Percentiles rank a stretch among this genome's conserved stretches.
These are phyloP conservation scores for Steccherinum ochraceum DNA, from an alignment of 768 basidiomycete genomes.

Conservation along the genomic window DNA sequence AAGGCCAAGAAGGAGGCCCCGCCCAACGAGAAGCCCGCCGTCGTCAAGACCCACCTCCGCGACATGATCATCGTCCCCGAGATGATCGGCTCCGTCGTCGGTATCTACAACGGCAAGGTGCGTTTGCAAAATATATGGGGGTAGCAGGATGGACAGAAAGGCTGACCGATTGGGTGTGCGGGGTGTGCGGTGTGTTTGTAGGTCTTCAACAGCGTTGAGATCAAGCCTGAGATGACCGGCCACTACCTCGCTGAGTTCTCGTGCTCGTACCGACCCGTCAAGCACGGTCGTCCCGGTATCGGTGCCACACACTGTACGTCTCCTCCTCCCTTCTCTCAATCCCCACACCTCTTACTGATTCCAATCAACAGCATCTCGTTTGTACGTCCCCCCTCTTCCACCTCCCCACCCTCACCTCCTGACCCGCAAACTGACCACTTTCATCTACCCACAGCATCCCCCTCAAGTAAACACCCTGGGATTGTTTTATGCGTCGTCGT, in stretches of 20 bases:
- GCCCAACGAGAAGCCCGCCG: conserved; percentile 97
- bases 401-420: neutral
- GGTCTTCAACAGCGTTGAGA: conserved; percentile 95
- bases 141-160: neutral
- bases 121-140: no score
- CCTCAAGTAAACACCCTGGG: conserved; percentile 71
- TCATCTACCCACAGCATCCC: conserved; percentile 55
- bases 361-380: conserved; percentile 75
- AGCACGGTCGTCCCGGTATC: conserved; percentile 96
- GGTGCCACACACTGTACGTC: conserved; percentile 40
- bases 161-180: neutral
- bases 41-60: conserved; percentile 98
- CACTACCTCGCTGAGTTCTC: conserved; percentile 99
- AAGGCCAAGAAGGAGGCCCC: conserved; percentile 99
- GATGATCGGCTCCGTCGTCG: conserved; percentile 98
- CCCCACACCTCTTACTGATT: neutral
- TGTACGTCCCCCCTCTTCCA: conserved; percentile 38
- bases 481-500: conserved; percentile 25
- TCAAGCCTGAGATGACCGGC: conserved; percentile 99
- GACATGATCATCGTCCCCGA: conserved; percentile 99
- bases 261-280: conserved; percentile 96
- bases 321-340: neutral
- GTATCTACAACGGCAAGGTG: conserved; percentile 98
- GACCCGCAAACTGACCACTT: neutral
- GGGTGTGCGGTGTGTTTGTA: conserved; percentile 21